Evolutionary conservation across 75 land plant species (phyloP), one percentile per base, ranked within the genome.

Genomic region (Chamaecyparis obtusa): DNA sequence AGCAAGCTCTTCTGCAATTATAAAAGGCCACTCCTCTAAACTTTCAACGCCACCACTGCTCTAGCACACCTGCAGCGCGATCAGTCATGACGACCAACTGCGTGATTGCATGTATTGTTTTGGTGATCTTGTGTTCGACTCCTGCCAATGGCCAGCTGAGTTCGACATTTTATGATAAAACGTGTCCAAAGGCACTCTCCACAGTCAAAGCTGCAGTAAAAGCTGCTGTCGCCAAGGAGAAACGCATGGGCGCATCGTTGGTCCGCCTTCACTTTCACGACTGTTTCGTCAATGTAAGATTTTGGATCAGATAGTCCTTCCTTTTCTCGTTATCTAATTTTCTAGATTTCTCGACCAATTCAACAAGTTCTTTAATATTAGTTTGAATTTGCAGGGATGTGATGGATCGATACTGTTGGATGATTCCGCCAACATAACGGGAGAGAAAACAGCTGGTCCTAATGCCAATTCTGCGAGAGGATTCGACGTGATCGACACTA

Each of bases 371-470:
- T 14, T 35, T 2, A 36, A 14, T 36, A 0, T 3, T 35, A 3
- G 78, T 33, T 35, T 35, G 4, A 14, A 14, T 75, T 36, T 27
- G 69, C 69, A 76, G 79, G 88, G 88, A 11, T 87, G 88, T 51
- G 88, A 87, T 87, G 88, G 55, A 4, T 87, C 88, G 1, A n/a
- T 87, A 19, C 43, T 87, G 14, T 86, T 87, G n/a, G 88, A 87
- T 51, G 88, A 36, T 30, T 21, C 44, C 16, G 14, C 86, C 60
- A 48, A 36, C 49, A 14, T 75, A 13, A 75, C 36, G 16, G 36
- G 78, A 35, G 88, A 87, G 69, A 87, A 87, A n/a, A 74, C 30
- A n/a, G 35, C 76, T 0, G 33, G 14, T n/a, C 76, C 32, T 13
- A 74, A 30, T 3, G 16, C 36, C 13, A 30, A 57, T 24, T 57